Base-by-base conservation (phyloP, 306 rosid species). In the Pachyrhizus erosus region DNA sequence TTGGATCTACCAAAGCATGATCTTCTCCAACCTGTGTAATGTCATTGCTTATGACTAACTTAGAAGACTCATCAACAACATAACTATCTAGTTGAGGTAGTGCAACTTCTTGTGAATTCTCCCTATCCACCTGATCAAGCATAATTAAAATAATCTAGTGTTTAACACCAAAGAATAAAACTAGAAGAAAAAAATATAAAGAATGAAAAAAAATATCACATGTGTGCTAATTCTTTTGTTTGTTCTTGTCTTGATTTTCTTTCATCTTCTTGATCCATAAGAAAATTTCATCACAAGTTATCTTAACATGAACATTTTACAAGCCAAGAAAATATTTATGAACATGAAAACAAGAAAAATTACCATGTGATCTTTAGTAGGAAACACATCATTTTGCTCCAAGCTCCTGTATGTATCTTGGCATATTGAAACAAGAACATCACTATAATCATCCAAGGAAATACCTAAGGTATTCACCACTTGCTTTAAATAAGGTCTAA, bases 381-480 rank as follows among this genome's bases (percentile, higher is more conserved):
- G 89, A 57, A 64, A 85, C 42, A 74, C 87, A 83, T 93, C 93
- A 85, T 87, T 88, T 76, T 79, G 91, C 75, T 71, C 95, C 80
- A 68, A 55, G 81, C 82, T 73, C 24, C 61, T 89, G 52, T 87
- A 54, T 46, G 86, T 57, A 75, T 89, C 97, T 85, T 87, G 84
- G 83, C 98, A 92, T 78, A 92, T 80, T 1, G 94, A 90, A 73
- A 94, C 87, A 80, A 96, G 82, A 40, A 91, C 84, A 68, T 88
- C 66, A 83, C 96, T 89, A 72, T 92, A 96, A 83, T 88, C 93
- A 85, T 84, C 86, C 43, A 93, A 68, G 49, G 85, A 79, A 67
- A 86, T 75, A 33, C 87, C 88, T 87, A 83, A 74, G 7, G 42
- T 37, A 76, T 83, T 68, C 75, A 91, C 91, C 68, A 97, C 91